Evolutionary conservation across 164 flowering plant species (phyloP), one percentile per base, ranked within the genome.

Genomic region (Piper betle): DNA sequence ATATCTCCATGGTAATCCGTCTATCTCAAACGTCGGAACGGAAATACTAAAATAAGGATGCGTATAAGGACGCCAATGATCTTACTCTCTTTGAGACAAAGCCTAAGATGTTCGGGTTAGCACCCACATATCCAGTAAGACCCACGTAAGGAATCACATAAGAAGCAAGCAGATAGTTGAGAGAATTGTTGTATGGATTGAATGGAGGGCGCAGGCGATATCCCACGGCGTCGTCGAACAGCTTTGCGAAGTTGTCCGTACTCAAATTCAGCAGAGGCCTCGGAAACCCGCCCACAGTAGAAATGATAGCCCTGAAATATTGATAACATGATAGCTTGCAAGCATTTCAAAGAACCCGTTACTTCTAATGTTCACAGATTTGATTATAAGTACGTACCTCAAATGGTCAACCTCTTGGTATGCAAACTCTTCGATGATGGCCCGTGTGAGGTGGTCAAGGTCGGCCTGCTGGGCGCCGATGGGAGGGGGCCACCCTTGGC

Each of bases 91-190:
- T 81, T 43, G 77, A 13, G 3, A 11, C 17, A 17, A 53, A 68
- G 52, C 78, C 77, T 5, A 17, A 11, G 69, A 81, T 55, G 37
- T 52, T 11, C 1, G 88, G 90, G 59, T 74, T 75, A 4, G 88
- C 67, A 17, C 92, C 96, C 41, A 83, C 88, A 25, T 88, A 88
- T 8, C 82, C 89, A 0, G 57, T 65, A 3, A 88, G 80, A 4
- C 96, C 96, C 37, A 84, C 72, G 59, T 88, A 86, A 7, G 96
- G 96, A 20, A 86, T 59, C 1, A 73, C 39, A 57, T 82, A 86
- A n/a, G 71, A 66, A 8, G 79, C 85, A 20, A 88, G 8, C 57
- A 86, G 69, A 66, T 66, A 86, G 62, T 71, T 83, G 68, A 88
- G 42, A 57, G 76, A 64, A 60, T 79, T 69, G 6, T 55, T 38